Evolutionary conservation across 805 yeast genomes (phyloP), one percentile per base, ranked within the genome.

Genomic region (Blastobotrys robertii): DNA sequence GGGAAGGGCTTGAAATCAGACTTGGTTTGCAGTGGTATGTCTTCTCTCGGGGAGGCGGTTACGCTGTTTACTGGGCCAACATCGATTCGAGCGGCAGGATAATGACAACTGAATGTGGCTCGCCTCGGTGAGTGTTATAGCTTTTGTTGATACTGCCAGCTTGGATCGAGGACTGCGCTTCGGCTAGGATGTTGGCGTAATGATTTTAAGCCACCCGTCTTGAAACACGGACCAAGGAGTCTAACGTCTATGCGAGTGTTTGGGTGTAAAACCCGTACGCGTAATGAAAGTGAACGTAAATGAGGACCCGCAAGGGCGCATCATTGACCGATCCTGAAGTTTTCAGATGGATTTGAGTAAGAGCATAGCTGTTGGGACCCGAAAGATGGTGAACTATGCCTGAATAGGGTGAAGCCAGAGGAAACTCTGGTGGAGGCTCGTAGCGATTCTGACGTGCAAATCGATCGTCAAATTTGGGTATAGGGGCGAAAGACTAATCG

Each of bases 391-490:
- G 67, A 62, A 62, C 66, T 63, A 63, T 63, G 65, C 66, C 66
- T 63, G 66, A 61, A 62, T 62, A 62, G 67, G 66, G 67, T 62
- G 65, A 63, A 63, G 67, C 66, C 66, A 61, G 67, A 63, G 67
- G 66, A 63, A 62, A 63, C 66, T 63, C 67, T 62, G 67, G 67
- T 62, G 66, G 67, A 63, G 65, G 66, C 66, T 62, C 68, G 65
- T 58, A 63, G 67, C 66, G 65, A 66, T 63, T 63, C 66, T 64
- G 66, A 64, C 66, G 66, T 63, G 67, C 66, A 63, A 63, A 62
- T 63, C 67, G 66, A 62, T 62, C 66, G 66, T 63, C 66, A 64
- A 62, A 61, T 63, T 62, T 62, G 66, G 66, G 67, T 63, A 62
- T 62, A 63, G 66, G 65, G 65, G 66, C 66, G 67, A 59, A 59